Conservation (phyloP, 805 yeast species). For the Limtongozyma cylindracea region DNA sequence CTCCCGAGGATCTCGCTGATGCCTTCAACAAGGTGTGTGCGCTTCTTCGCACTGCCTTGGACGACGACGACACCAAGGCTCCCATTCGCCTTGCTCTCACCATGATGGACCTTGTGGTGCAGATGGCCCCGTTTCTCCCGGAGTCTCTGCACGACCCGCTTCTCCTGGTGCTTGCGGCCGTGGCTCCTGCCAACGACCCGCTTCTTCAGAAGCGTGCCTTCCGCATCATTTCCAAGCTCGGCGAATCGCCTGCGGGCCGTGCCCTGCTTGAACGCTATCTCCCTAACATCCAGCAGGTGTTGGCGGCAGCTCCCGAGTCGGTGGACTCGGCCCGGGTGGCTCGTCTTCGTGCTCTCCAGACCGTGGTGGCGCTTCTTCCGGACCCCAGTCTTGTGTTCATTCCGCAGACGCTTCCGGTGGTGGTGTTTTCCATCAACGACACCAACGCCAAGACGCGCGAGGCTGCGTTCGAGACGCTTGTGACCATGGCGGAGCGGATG, state of each 20-base stretch:
- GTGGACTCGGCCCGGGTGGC: conserved; percentile 61
- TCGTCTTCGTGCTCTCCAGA: conserved; percentile 42
- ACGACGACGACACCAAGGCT: conserved; percentile 16
- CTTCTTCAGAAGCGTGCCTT: conserved; percentile 76
- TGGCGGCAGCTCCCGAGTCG: conserved; percentile 30
- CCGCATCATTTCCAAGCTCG: conserved; percentile 43
- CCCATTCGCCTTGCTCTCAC: conserved; percentile 43
- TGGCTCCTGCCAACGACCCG: conserved; percentile 24
- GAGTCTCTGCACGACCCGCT: conserved; percentile 42
- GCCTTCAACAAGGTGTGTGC: conserved; percentile 77
- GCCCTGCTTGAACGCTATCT: conserved; percentile 25
- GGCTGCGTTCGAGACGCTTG: conserved; percentile 47
- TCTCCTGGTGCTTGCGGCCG: conserved; percentile 56
- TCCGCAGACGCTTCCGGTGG: conserved; percentile 66
- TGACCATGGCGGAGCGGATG: conserved; percentile 67
- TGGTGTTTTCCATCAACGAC: conserved; percentile 76
- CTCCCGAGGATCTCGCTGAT: conserved; percentile 34
- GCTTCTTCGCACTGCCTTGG: conserved; percentile 50
- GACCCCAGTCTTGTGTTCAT: conserved; percentile 42
- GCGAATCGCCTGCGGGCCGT: conserved; percentile 43
- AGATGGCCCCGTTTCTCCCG: conserved; percentile 72
- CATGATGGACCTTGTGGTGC: conserved; percentile 76
- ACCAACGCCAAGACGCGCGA: conserved; percentile 81
- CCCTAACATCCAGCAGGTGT: conserved; percentile 28
- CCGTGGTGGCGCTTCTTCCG: conserved; percentile 39